Conservation (phyloP, 176 grass and related monocot genomes). For the Oryza punctata region DNA sequence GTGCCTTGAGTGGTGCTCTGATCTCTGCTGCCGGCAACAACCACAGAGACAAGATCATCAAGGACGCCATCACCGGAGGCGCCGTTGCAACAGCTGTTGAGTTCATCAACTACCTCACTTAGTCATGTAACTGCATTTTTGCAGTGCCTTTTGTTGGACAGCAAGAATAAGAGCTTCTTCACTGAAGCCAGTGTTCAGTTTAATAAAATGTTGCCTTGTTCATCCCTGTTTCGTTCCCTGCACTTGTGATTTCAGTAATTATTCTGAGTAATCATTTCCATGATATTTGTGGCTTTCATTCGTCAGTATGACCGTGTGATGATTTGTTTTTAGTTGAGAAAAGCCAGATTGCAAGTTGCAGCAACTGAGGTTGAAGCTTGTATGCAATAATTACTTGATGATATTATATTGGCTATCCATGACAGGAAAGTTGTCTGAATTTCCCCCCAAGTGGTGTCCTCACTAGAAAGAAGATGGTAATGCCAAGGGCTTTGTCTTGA, state of each 20-base stretch:
- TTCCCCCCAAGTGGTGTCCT: neutral
- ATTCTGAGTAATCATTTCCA: neutral
- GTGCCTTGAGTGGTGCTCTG: constrained; percentile 58
- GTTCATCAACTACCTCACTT: constrained; percentile 73
- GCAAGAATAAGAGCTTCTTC: constrained; percentile 33
- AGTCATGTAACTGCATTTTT: constrained; percentile 32
- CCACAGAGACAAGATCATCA: constrained; percentile 59
- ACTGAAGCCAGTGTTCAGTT: neutral
- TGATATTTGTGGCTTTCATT: neutral
- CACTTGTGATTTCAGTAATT: neutral
- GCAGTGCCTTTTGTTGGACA: neutral
- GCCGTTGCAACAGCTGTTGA: constrained; percentile 73
- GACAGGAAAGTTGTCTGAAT: neutral
- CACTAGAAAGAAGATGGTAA: neutral
- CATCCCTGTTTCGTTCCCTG: neutral
- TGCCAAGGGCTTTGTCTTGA: neutral
- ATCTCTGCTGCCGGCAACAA: constrained; percentile 62
- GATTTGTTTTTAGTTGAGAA: neutral
- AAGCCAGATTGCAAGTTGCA: neutral
- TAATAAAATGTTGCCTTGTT: constrained; percentile 6
- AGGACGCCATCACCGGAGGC: constrained; percentile 70
- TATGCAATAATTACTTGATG: neutral
- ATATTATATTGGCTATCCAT: neutral
- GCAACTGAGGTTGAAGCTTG: neutral
- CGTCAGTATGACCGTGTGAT: neutral